These are phyloP conservation scores for Podospora pseudopauciseta DNA, from an alignment of 495 filamentous ascomycete genomes.

Conservation along the genomic window DNA sequence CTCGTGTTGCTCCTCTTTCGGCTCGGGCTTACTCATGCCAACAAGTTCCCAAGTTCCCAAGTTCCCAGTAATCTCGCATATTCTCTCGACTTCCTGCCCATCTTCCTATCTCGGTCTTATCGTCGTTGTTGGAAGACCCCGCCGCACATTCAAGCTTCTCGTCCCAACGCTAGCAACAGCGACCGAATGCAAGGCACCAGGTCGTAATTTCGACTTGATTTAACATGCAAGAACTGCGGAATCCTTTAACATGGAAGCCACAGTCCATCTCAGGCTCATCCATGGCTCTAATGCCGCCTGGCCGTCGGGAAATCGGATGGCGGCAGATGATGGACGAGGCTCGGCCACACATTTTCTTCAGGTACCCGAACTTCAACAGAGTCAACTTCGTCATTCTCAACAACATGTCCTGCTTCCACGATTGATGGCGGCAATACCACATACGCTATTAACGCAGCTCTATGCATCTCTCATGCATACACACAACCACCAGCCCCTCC, in stretches of 20 bases:
- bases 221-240: background rate
- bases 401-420: background rate
- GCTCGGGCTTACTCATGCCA: constrained; percentile 2
- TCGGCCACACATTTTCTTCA: background rate
- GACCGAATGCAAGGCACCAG: background rate
- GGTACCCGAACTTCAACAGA: background rate
- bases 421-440: constrained; percentile 4
- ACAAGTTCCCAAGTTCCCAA: background rate
- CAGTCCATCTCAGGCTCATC: background rate
- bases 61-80: background rate
- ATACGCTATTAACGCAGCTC: background rate
- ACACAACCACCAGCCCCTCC: background rate
- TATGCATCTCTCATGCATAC: background rate
- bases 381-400: background rate
- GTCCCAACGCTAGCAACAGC: background rate
- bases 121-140: background rate
- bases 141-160: background rate
- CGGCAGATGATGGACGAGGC: constrained; percentile 1
- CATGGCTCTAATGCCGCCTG: background rate
- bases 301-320: background rate
- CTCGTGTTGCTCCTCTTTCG: background rate
- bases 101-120: background rate
- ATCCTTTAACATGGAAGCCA: constrained; percentile 2
- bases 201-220: background rate
- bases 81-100: background rate